phyloP scores from a whole-genome alignment of 768 basidiomycete genomes.

The Leccinum disarticulatum region DNA sequence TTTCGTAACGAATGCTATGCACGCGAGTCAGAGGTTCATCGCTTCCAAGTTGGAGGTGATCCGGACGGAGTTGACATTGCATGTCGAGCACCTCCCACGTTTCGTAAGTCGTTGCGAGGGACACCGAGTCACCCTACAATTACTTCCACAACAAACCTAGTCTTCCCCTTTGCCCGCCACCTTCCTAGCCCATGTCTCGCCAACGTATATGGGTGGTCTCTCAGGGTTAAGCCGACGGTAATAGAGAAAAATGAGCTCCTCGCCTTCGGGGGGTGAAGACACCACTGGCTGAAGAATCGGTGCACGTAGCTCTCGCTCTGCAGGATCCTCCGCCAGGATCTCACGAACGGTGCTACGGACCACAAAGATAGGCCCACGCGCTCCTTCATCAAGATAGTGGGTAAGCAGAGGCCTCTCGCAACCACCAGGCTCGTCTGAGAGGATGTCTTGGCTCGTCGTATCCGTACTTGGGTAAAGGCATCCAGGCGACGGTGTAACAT shows the following conservation, averaged over 20 bases:
- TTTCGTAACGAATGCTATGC: background rate
- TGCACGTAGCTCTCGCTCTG: too few relatives aligned
- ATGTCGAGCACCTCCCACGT: background rate
- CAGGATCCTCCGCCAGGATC: too few relatives aligned
- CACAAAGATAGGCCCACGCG: too few relatives aligned
- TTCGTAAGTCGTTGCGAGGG: background rate
- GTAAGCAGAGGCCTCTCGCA: too few relatives aligned
- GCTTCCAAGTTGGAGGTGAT: constrained; percentile 22
- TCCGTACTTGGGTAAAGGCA: background rate
- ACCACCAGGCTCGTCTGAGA: background rate
- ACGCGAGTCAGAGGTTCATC: constrained; percentile 15
- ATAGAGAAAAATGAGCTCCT: too few relatives aligned
- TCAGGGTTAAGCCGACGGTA: too few relatives aligned
- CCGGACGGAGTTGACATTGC: constrained; percentile 8
- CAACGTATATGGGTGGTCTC: too few relatives aligned
- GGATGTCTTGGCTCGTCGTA: background rate
- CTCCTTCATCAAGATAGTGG: too few relatives aligned
- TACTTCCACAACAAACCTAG: too few relatives aligned
- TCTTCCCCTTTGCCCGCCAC: background rate
- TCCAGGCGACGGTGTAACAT: background rate
- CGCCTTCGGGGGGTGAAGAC: too few relatives aligned
- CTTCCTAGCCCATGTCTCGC: constrained; percentile 13
- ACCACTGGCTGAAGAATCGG: too few relatives aligned
- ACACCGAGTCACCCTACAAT: background rate
- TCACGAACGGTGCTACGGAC: too few relatives aligned